Conservation (phyloP, 2,329 filamentous ascomycete genomes). For the Xylaria sp. region DNA sequence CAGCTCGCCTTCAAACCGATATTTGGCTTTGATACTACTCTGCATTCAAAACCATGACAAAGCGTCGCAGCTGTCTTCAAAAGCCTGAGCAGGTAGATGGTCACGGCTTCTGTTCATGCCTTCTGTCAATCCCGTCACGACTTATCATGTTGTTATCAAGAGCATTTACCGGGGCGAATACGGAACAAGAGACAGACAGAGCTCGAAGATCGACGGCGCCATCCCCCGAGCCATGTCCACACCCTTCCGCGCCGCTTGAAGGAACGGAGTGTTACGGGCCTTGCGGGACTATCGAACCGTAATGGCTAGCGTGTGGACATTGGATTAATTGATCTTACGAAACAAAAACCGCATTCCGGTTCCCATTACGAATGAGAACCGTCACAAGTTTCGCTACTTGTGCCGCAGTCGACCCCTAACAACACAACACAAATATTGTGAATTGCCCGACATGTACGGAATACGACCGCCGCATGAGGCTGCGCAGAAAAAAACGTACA, state of each 20-base stretch:
- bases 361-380: neutral
- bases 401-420: neutral
- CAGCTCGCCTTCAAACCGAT: neutral
- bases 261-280: neutral
- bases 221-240: constrained; percentile 40
- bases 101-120: neutral
- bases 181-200: constrained; percentile 30
- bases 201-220: constrained; percentile 39
- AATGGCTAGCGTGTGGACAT: neutral
- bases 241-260: constrained; percentile 25
- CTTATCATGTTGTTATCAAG: constrained; percentile 7
- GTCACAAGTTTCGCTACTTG: neutral
- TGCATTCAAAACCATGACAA: constrained; percentile 22
- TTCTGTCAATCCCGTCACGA: constrained; percentile 16
- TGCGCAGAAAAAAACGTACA: neutral
- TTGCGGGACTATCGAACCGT: neutral
- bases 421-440: constrained; percentile 2
- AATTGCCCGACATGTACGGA: neutral
- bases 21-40: constrained; percentile 19
- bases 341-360: neutral
- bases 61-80: constrained; percentile 3
- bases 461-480: neutral
- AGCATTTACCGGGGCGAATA: neutral
- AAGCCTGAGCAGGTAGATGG: neutral
- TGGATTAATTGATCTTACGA: neutral